phyloP scores from a whole-genome alignment of 2,329 filamentous ascomycete genomes.

The Alternaria sp. region DNA sequence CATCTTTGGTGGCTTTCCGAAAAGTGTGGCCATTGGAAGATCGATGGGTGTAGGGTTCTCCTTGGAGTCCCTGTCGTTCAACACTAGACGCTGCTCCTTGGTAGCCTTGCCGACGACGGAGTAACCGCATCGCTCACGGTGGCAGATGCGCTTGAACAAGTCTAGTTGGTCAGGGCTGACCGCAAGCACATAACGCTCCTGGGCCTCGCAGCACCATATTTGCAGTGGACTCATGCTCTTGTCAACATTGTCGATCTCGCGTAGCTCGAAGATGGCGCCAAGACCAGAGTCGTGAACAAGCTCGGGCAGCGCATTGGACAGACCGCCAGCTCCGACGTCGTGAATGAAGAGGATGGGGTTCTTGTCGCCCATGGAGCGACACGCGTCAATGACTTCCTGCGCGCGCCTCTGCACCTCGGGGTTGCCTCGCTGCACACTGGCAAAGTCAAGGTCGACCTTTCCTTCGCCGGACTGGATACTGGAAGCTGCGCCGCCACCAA shows the following conservation, averaged over 20 bases:
- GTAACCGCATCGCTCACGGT: constrained; percentile 88
- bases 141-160: constrained; percentile 69
- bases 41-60: constrained; percentile 82
- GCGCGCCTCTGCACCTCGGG: constrained; percentile 94
- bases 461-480: constrained; percentile 87
- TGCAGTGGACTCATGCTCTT: constrained; percentile 92
- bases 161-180: constrained; percentile 83
- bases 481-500: constrained; percentile 93
- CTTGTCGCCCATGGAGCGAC: constrained; percentile 78
- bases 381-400: constrained; percentile 98
- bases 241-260: constrained; percentile 90
- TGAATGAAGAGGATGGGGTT: constrained; percentile 97
- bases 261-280: constrained; percentile 91
- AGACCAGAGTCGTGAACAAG: constrained; percentile 90
- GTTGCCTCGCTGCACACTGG: constrained; percentile 95
- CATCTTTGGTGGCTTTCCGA: constrained; percentile 86
- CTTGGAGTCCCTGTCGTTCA: constrained; percentile 80
- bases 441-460: constrained; percentile 92
- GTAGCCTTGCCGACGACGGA: constrained; percentile 86
- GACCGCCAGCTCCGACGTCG: constrained; percentile 92
- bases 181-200: constrained; percentile 93
- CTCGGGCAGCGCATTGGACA: constrained; percentile 84
- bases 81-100: constrained; percentile 74
- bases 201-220: constrained; percentile 97
- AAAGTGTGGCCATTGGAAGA: constrained; percentile 84